These are phyloP conservation scores for Plasmodium gonderi DNA, from an alignment of 169 alveolate species.

Conservation along the genomic window DNA sequence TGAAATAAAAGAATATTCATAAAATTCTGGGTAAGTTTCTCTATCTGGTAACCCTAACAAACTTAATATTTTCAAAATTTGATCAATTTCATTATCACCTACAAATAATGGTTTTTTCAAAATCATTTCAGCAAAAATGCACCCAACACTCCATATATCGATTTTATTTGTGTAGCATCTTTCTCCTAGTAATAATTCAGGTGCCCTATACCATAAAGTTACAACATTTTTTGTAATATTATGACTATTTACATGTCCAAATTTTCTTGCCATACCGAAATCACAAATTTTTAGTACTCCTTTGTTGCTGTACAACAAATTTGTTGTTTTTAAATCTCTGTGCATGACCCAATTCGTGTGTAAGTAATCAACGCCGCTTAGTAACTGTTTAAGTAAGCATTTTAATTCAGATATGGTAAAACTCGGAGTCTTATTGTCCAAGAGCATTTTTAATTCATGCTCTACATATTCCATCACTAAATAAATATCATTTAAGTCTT, in stretches of 20 bases:
- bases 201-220: conserved; percentile 98
- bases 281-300: conserved; percentile 91
- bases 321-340: conserved; percentile 92
- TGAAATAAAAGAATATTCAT: conserved; percentile 76
- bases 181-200: conserved; percentile 96
- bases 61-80: conserved; percentile 90
- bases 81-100: conserved; percentile 91
- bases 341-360: conserved; percentile 93
- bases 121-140: conserved; percentile 94
- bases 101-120: conserved; percentile 89
- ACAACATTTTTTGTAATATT: conserved; percentile 96
- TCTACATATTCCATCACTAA: conserved; percentile 97
- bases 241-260: conserved; percentile 87
- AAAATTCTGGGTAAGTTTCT: conserved; percentile 81
- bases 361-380: conserved; percentile 86
- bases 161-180: conserved; percentile 95
- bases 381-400: conserved; percentile 88
- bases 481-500: conserved; percentile 84
- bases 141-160: conserved; percentile 98
- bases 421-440: conserved; percentile 90
- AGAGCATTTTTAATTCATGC: conserved; percentile 94
- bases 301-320: conserved; percentile 88
- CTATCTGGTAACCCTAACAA: conserved; percentile 93
- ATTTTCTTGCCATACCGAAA: conserved; percentile 94
- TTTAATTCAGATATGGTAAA: conserved; percentile 93